Evolutionary conservation across 495 filamentous ascomycete species (phyloP).

Genomic region (Lasiosphaeria miniovina): DNA sequence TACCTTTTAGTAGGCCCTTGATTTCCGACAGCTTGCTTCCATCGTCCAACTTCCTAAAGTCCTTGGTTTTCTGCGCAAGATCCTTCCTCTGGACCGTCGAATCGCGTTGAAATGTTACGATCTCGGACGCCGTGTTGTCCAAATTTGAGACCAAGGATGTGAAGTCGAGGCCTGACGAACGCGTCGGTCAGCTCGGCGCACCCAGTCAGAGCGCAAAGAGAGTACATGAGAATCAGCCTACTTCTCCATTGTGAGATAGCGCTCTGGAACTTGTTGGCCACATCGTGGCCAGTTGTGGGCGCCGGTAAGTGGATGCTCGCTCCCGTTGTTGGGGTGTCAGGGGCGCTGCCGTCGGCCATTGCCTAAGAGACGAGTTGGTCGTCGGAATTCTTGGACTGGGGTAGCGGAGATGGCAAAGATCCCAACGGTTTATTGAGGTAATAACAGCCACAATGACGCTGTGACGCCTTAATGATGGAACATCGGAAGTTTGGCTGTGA

Average conservation of each 20-base stretch:
- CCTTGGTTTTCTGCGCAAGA: conserved; percentile 96
- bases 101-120: conserved; percentile 87
- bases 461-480: background rate
- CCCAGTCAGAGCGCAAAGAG: conserved; percentile 4
- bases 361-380: conserved; percentile 7
- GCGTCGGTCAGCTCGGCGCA: conserved; percentile 5
- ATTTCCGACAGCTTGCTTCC: conserved; percentile 79
- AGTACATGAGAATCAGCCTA: conserved; percentile 38
- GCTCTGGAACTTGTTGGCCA: conserved; percentile 87
- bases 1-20: conserved; percentile 86
- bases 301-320: conserved; percentile 3
- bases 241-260: conserved; percentile 97
- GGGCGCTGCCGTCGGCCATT: conserved; percentile 29
- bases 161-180: conserved; percentile 74
- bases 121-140: conserved; percentile 87
- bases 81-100: conserved; percentile 93
- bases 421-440: background rate
- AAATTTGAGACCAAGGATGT: conserved; percentile 81
- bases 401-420: conserved; percentile 6
- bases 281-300: conserved; percentile 35
- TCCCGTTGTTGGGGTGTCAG: conserved; percentile 20
- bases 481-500: background rate
- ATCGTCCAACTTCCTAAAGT: conserved; percentile 94
- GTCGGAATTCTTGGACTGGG: conserved; percentile 1
- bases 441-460: background rate